Evolutionary conservation across 441 rosid species (phyloP), one percentile per base, ranked within the genome.

Genomic region (Hura crepitans): DNA sequence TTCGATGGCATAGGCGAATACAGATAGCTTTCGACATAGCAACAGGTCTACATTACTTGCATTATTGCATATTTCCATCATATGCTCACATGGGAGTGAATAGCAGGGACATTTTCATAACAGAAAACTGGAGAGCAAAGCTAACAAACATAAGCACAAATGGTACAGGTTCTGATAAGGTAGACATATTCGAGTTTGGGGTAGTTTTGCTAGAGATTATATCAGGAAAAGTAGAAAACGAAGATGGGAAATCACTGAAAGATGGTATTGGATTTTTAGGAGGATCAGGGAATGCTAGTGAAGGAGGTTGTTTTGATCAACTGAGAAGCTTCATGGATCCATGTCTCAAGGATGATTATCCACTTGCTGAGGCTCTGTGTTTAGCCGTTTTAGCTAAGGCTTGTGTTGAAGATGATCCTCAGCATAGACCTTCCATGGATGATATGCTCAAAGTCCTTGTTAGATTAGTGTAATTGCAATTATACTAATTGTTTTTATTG

Each of bases 361-460:
- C 81, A 9, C 77, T 86, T 6, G 83, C 88, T 0, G 89, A 88
- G 57, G 93, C 88, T n/a, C 64, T 86, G 33, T 82, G 89, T 68
- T 72, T 88, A 14, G 81, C 83, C 30, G 84, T 86, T 78, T 72
- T 88, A 72, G 91, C 89, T 2, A 83, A 81, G 81, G 86, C 88
- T 6, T 85, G 93, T 53, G 77, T 86, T 11, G 87, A 81, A 64
- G 88, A 86, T 51, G 89, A 86, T 46, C 91, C 89, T 72, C 58
- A 69, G 53, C 84, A 76, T 46, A 78, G 88, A 73, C 91, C 93
- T 28, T 83, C 83, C 2, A 83, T 77, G 77, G 82, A 83, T 71
- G 88, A 86, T 54, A 76, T 86, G 64, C 65, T 85, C 10, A 88
- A 86, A 79, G 85, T 88, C 49, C 83, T 86, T 68, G 84, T 79